Evolutionary conservation across 305 asterid species (phyloP).

Genomic region (Nicotiana rustica): DNA sequence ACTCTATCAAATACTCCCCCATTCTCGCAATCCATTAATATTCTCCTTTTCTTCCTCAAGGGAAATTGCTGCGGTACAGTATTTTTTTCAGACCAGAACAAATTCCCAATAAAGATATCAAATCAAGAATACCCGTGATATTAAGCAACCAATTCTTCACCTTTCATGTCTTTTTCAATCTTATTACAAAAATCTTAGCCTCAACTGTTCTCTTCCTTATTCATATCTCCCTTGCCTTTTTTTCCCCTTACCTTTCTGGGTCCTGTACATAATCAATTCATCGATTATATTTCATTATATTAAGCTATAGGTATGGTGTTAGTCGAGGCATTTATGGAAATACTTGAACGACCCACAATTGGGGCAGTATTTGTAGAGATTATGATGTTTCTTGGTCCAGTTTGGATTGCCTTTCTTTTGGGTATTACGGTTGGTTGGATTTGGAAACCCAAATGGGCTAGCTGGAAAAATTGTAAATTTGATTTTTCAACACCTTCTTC

Average conservation of each 20-base stretch:
- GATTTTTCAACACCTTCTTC: slow-evolving; percentile 67
- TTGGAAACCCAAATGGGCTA: slow-evolving; percentile 90
- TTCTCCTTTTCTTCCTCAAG: not conserved
- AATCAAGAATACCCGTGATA: not conserved
- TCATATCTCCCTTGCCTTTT: slow-evolving; percentile 6
- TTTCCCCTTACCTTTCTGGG: slow-evolving; percentile 8
- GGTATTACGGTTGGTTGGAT: slow-evolving; percentile 84
- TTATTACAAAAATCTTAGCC: slow-evolving; percentile 39
- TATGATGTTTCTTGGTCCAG: slow-evolving; percentile 67
- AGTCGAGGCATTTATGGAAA: slow-evolving; percentile 60
- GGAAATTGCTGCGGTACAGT: not conserved
- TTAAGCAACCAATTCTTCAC: slow-evolving; percentile 8
- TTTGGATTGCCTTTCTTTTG: slow-evolving; percentile 72
- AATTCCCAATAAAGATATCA: not conserved
- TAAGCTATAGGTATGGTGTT: slow-evolving; percentile 48
- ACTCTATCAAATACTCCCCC: not conserved
- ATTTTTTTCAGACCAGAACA: not conserved
- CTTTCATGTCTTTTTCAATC: slow-evolving; percentile 47
- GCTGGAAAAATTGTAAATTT: slow-evolving; percentile 58
- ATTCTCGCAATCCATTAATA: not conserved
- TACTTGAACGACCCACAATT: slow-evolving; percentile 57
- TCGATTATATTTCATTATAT: not conserved
- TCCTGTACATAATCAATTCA: not conserved
- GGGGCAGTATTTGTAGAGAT: slow-evolving; percentile 60
- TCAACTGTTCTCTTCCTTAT: slow-evolving; percentile 35